phyloP scores from a whole-genome alignment of 1,284 basidiomycete genomes.

The Malassezia furfur region DNA sequence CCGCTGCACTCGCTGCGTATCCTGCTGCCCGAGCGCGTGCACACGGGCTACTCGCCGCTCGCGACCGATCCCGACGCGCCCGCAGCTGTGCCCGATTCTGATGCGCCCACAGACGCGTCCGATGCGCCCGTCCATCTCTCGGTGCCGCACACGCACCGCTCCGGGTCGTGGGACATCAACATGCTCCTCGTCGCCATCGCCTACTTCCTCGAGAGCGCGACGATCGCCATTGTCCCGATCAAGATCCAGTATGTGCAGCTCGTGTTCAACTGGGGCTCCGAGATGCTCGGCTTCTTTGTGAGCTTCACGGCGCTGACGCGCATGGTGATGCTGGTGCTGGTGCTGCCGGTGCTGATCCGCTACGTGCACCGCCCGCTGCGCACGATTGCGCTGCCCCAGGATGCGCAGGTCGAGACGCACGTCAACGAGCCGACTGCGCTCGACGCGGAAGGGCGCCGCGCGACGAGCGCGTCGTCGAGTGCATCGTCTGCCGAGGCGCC shows the following conservation, averaged over 20 bases:
- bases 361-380: conserved; percentile 26
- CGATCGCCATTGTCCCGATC: conserved; percentile 37
- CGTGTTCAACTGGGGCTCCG: conserved; percentile 38
- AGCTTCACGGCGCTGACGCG: conserved; percentile 33
- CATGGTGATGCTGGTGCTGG: conserved; percentile 31
- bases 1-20: conserved; percentile 10
- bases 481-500: neutral
- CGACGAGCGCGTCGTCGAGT: neutral
- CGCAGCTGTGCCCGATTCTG: neutral
- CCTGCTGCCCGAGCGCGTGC: conserved; percentile 5
- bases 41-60: conserved; percentile 20
- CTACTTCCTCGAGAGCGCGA: conserved; percentile 34
- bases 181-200: conserved; percentile 36
- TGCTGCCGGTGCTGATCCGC: conserved; percentile 40
- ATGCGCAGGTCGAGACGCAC: neutral
- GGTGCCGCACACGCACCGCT: conserved; percentile 23
- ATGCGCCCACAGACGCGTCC: neutral
- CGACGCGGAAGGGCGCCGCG: conserved; percentile 8
- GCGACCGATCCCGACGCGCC: conserved; percentile 3
- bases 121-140: conserved; percentile 25
- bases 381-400: conserved; percentile 15
- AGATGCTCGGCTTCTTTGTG: conserved; percentile 37
- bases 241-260: conserved; percentile 43
- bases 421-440: neutral
- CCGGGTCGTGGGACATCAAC: conserved; percentile 29